Conservation (phyloP, 208 protist genomes). For the Trypanosoma caninum region DNA sequence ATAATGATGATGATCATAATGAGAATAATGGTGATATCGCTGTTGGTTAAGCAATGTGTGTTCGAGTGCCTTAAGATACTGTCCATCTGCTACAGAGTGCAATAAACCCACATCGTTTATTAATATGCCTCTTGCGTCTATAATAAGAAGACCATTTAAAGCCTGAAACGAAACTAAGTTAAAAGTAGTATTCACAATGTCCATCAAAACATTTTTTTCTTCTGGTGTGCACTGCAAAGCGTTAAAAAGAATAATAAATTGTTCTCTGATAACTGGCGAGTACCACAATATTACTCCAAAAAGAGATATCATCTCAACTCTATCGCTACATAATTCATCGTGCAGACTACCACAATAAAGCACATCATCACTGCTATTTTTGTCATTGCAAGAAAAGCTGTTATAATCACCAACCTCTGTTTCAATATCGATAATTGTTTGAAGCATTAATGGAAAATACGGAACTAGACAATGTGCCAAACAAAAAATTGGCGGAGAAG, state of each 20-base stretch:
- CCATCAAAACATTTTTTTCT: constrained; percentile 1
- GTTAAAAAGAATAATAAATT: neutral
- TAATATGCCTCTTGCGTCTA: constrained; percentile 11
- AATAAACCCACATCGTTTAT: constrained; percentile 3
- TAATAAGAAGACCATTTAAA: constrained; percentile 2
- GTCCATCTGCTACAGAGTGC: neutral
- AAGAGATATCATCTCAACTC: constrained; percentile 7
- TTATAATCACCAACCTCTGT: neutral
- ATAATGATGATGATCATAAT: too few relatives aligned
- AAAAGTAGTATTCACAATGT: neutral
- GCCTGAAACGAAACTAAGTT: neutral
- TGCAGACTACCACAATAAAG: neutral
- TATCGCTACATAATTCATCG: neutral
- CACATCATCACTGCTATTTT: neutral
- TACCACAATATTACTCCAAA: constrained; percentile 15
- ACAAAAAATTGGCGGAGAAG: constrained; percentile 15
- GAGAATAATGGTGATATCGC: neutral
- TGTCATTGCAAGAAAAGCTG: neutral
- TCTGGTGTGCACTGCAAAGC: constrained; percentile 1
- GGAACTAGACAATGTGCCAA: neutral
- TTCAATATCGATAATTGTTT: constrained; percentile 9
- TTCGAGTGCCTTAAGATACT: neutral
- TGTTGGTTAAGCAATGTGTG: neutral
- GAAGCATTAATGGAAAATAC: constrained; percentile 17
- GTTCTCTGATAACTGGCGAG: constrained; percentile 4